phyloP scores from a whole-genome alignment of 148 eudicot genomes.

The Dysphania ambrosioides region DNA sequence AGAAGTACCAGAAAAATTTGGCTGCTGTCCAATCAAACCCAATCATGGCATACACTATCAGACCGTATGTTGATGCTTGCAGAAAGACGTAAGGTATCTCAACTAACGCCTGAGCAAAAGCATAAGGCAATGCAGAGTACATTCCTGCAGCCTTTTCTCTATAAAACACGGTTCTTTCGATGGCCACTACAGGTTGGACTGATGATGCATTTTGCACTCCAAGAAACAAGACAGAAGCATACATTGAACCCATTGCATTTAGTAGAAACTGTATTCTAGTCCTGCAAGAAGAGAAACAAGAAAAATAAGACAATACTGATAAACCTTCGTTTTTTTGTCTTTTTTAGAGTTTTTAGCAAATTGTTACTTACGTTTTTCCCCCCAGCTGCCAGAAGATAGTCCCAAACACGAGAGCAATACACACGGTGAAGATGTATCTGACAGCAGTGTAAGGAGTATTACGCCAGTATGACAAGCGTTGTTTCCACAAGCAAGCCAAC shows the following conservation, averaged over 20 bases:
- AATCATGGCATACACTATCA: conserved; percentile 68
- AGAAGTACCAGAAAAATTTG: conserved; percentile 65
- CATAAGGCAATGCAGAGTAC: conserved; percentile 81
- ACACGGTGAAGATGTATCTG: conserved; percentile 46
- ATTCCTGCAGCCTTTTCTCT: conserved; percentile 82
- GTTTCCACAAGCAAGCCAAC: conserved; percentile 77
- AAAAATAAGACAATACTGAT: background rate
- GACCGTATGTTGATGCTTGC: conserved; percentile 44
- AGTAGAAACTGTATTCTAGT: conserved; percentile 32
- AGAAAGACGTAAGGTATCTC: conserved; percentile 63
- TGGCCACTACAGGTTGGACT: conserved; percentile 67
- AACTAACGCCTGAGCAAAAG: conserved; percentile 67
- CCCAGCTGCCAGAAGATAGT: conserved; percentile 82
- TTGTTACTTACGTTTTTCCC: conserved; percentile 40
- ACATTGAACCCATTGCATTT: conserved; percentile 82
- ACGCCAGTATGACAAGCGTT: conserved; percentile 70
- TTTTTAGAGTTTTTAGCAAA: background rate
- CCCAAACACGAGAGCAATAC: conserved; percentile 53
- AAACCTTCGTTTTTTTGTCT: background rate
- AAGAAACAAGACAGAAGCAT: conserved; percentile 52
- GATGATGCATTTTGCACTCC: conserved; percentile 57
- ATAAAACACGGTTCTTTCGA: conserved; percentile 66
- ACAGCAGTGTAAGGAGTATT: conserved; percentile 73
- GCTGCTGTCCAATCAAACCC: conserved; percentile 72
- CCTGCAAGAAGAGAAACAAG: conserved; percentile 30